Evolutionary conservation across 768 basidiomycete species (phyloP), one percentile per base, ranked within the genome.

Genomic region (Lactarius deliciosus): DNA sequence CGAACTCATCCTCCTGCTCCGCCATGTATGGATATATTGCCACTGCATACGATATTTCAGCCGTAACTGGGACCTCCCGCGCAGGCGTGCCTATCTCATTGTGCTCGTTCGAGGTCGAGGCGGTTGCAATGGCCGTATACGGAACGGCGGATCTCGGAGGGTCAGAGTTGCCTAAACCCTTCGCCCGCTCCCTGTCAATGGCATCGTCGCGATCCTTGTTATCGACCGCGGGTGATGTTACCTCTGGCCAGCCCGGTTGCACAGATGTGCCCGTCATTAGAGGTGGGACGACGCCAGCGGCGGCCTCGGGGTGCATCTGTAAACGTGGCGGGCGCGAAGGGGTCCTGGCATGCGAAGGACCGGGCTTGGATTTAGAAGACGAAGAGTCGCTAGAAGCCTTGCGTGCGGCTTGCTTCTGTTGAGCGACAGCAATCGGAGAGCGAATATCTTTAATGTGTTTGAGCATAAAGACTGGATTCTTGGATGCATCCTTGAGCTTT

Each of bases 21-120:
- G 96, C 95, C 86, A 96, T 91, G 76, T 99, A 98, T 55, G 97
- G 97, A 74, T 99, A 98, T 71, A 98, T 98, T 36, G 96, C 94
- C 40, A 99, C 93, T 2, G 96, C 96, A 73, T 97, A 99, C 13
- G 94, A 95, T 22, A 95, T 83, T 16, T 86, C 87, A 8, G 76
- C 72, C 13, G 74, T 73, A 2, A 75, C 72, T 18, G 76, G 76
- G 57, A 77, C 73, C 67, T 77, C 77, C 53, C 76, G 64, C 18
- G 72, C 74, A 36, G 71, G 68, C 0, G 72, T 65, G 45, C 71
- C 66, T n/a, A 67, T 41, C 16, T 75, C 73, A 50, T 59, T 64
- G 25, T 66, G 66, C 15, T 68, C 64, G 32, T 61, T 74, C 61
- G 71, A 50, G 16, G 63, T 74, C 61, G 71, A 55, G 13, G 68